A percentile compares a stretch with the other conserved stretches of the same genome.
phyloP scores from a whole-genome alignment of 2,329 filamentous ascomycete genomes.

The Zopfia rhizophila region DNA sequence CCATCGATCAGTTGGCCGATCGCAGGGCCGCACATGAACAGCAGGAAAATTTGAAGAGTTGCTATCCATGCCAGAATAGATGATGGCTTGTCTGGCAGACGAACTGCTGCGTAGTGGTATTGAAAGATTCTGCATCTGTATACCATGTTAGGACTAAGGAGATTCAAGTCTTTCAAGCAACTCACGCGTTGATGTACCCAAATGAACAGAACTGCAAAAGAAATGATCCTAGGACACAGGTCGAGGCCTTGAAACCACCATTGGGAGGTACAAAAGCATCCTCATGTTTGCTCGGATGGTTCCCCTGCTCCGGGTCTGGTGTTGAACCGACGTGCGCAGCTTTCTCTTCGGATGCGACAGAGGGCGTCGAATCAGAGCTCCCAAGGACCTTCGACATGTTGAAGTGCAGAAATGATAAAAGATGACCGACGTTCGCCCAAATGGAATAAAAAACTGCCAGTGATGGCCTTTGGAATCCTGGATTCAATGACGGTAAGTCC shows the following conservation, averaged over 20 bases:
- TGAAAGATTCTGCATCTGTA: slow-evolving; percentile 48
- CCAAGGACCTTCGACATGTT: no score
- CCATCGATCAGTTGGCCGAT: slow-evolving; percentile 69
- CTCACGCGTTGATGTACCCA: slow-evolving; percentile 22
- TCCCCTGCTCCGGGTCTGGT: no score
- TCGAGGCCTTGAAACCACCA: slow-evolving; percentile 12
- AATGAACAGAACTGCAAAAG: slow-evolving; percentile 17
- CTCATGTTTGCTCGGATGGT: no score
- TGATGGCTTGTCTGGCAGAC: slow-evolving; percentile 37
- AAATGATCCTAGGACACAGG: slow-evolving; percentile 13
- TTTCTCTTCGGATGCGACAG: no score
- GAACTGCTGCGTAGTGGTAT: slow-evolving; percentile 49
- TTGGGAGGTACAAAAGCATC: slow-evolving; percentile 17
- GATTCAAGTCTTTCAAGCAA: not conserved
- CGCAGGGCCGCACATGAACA: slow-evolving; percentile 58
- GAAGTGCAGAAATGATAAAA: no score
- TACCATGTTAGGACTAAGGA: not conserved
- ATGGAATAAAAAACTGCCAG: no score
- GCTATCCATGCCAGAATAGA: slow-evolving; percentile 53
- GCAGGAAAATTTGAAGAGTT: slow-evolving; percentile 26
- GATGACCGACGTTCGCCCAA: no score
- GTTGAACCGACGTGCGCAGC: no score
- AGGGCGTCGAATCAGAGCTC: no score
- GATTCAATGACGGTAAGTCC: no score
- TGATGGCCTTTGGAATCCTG: no score